These are phyloP conservation scores for Pythium phragmiticola DNA, from an alignment of 352 stramenopile species.

Conservation along the genomic window DNA sequence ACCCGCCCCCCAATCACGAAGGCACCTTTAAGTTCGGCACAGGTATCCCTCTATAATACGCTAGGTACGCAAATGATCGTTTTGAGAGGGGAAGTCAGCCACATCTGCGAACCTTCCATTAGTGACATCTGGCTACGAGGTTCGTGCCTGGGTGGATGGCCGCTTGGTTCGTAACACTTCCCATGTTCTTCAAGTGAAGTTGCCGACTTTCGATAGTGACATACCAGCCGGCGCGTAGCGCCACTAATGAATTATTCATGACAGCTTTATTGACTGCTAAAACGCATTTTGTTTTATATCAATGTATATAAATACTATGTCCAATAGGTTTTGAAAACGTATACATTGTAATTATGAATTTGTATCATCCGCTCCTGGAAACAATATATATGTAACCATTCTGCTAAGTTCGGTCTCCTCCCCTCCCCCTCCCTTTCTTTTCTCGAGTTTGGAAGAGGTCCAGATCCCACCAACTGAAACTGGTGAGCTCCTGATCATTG, in stretches of 20 bases:
- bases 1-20: not conserved
- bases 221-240: not conserved
- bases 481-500: slow-evolving; percentile 28
- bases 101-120: slow-evolving; percentile 1
- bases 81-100: slow-evolving; percentile 16
- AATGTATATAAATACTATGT: too few species aligned
- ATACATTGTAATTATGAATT: too few species aligned
- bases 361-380: too few species aligned
- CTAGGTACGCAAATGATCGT: slow-evolving; percentile 4
- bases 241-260: too few species aligned
- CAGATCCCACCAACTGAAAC: slow-evolving; percentile 27
- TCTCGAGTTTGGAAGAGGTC: slow-evolving; percentile 3
- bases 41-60: not conserved
- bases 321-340: too few species aligned
- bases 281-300: too few species aligned
- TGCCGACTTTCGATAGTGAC: slow-evolving; percentile 1
- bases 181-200: slow-evolving; percentile 11
- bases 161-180: not conserved
- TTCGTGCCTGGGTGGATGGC: not conserved
- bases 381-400: not conserved
- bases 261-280: too few species aligned
- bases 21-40: slow-evolving; percentile 5
- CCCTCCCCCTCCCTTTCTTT: slow-evolving; percentile 10
- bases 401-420: slow-evolving; percentile 16
- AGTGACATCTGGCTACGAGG: slow-evolving; percentile 12